These are phyloP conservation scores for Hsuehochloa calcarea DNA, from an alignment of 176 grass and related monocot species.

Conservation along the genomic window DNA sequence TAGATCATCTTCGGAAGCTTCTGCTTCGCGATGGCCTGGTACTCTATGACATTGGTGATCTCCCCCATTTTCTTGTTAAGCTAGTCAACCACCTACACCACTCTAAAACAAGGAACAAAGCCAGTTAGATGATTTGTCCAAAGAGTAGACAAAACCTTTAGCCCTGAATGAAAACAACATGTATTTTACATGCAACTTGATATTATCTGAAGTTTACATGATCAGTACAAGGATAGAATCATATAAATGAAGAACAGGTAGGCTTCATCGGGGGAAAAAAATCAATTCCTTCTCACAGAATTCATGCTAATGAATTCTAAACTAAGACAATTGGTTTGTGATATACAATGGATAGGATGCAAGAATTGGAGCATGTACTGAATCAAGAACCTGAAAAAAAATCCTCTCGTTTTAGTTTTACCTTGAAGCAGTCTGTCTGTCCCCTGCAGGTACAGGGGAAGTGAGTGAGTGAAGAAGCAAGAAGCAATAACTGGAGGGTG, in stretches of 20 bases:
- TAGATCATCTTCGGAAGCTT: slow-evolving; percentile 88
- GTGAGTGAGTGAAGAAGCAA: neutral
- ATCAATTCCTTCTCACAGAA: neutral
- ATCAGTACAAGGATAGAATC: neutral
- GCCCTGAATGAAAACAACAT: neutral
- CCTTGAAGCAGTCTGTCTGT: slow-evolving; percentile 14
- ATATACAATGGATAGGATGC: neutral
- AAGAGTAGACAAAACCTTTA: neutral
- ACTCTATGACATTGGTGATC: slow-evolving; percentile 94
- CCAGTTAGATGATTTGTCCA: neutral
- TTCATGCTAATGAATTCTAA: neutral
- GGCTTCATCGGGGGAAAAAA: neutral
- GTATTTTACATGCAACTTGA: neutral
- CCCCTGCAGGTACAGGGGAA: slow-evolving; percentile 29
- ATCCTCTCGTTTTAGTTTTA: neutral
- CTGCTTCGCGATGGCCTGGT: slow-evolving; percentile 84
- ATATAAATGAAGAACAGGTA: neutral
- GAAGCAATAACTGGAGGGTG: slow-evolving; percentile 44
- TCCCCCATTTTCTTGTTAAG: slow-evolving; percentile 35
- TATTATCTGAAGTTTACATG: neutral
- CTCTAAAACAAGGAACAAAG: slow-evolving; percentile 6
- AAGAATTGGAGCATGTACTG: slow-evolving; percentile 26
- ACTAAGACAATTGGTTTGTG: neutral
- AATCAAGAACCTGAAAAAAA: neutral
- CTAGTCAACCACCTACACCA: slow-evolving; percentile 7